Evolutionary conservation across 78 protist genomes (phyloP).

Genomic region (Bodo saltans): DNA sequence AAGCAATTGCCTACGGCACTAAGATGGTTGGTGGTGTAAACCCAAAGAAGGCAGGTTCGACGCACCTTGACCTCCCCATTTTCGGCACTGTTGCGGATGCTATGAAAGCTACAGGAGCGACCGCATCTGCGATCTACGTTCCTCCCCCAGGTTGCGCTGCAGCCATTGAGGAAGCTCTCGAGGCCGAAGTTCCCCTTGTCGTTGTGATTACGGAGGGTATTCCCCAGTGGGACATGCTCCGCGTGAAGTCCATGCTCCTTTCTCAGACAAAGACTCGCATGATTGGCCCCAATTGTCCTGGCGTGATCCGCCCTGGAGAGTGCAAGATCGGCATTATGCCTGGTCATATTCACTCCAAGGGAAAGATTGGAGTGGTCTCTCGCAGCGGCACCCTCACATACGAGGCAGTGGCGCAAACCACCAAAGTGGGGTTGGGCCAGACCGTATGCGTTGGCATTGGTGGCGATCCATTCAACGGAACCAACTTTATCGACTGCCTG

Average conservation of each 20-base stretch:
- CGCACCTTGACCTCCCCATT: slow-evolving; percentile 87
- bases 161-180: slow-evolving; percentile 91
- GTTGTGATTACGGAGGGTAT: slow-evolving; percentile 98
- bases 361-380: slow-evolving; percentile 95
- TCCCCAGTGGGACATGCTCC: slow-evolving; percentile 82
- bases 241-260: slow-evolving; percentile 13
- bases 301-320: slow-evolving; percentile 95
- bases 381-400: slow-evolving; percentile 99
- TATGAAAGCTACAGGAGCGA: slow-evolving; percentile 66
- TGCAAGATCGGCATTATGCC: slow-evolving; percentile 99
- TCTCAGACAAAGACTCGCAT: slow-evolving; percentile 58
- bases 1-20: slow-evolving; percentile 95
- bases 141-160: slow-evolving; percentile 70
- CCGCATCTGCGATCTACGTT: slow-evolving; percentile 91
- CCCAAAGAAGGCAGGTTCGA: slow-evolving; percentile 89
- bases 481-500: slow-evolving; percentile 94
- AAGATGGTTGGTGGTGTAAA: slow-evolving; percentile 95
- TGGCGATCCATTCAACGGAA: slow-evolving; percentile 99
- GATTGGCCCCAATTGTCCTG: slow-evolving; percentile 95
- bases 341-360: slow-evolving; percentile 94
- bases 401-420: slow-evolving; percentile 98
- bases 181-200: slow-evolving; percentile 84
- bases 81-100: slow-evolving; percentile 87
- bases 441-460: slow-evolving; percentile 96
- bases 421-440: slow-evolving; percentile 92